phyloP scores from a whole-genome alignment of 1,284 basidiomycete genomes.

The Ustilago lituana region DNA sequence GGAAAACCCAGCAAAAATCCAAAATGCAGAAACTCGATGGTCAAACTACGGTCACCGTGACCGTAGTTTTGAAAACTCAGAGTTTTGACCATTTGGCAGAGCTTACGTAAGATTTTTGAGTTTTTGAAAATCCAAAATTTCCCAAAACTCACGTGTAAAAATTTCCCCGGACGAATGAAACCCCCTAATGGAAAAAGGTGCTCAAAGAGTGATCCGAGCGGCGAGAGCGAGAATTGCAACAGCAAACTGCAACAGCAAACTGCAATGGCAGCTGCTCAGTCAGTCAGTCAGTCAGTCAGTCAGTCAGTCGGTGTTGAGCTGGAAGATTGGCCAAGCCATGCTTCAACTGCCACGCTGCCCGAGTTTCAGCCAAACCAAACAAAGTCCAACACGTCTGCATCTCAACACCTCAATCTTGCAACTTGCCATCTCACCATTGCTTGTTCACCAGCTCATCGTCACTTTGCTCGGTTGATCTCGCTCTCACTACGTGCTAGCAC shows the following conservation, averaged over 20 bases:
- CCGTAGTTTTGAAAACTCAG: no score
- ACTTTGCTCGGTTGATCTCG: no score
- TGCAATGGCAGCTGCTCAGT: background rate
- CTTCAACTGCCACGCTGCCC: slow-evolving; percentile 17
- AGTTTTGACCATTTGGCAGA: no score
- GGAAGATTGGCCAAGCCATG: slow-evolving; percentile 27
- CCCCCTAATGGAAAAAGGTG: no score
- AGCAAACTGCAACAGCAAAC: background rate
- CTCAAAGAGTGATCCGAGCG: slow-evolving; percentile 44
- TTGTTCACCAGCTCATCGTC: background rate
- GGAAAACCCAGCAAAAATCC: no score
- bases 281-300: background rate
- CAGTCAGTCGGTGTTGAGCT: slow-evolving; percentile 12
- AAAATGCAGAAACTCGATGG: no score
- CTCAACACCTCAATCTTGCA: background rate
- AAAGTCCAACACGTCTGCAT: slow-evolving; percentile 14
- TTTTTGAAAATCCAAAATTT: no score
- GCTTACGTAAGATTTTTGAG: no score
- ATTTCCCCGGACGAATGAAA: no score
- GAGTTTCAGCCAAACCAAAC: background rate
- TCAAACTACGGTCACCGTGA: no score
- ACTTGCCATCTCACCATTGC: slow-evolving; percentile 1
- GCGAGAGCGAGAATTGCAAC: no score
- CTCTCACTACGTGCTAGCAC: background rate
- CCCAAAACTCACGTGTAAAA: no score